Evolutionary conservation across 2,329 filamentous ascomycete species (phyloP), one percentile per base, ranked within the genome.

Genomic region (Hypoxylon sp.): DNA sequence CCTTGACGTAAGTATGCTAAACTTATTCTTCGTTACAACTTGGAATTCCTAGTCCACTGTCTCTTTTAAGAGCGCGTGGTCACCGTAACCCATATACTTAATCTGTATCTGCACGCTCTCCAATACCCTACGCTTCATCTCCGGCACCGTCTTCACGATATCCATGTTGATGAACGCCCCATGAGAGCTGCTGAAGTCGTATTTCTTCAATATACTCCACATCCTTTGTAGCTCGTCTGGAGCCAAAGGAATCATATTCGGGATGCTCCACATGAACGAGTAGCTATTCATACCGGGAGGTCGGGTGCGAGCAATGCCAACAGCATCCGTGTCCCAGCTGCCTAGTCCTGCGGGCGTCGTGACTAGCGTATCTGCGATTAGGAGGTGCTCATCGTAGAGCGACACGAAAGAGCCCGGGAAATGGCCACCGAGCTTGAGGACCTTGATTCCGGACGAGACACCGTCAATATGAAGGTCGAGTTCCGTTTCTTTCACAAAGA

Each of bases 81-180:
- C 73, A 5, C 63, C 75, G 71, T 85, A 81, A 0, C 87, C 87
- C 74, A 84, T 85, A 21, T 79, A 81, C 70, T 76, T 81, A 2
- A 90, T 82, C 75, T 93, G 91, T 19, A 93, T 91, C 82, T 93
- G 87, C 85, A 93, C 93, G 76, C 92, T 94, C 65, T 93, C 87
- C 75, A 94, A 74, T 25, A 95, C 84, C 69, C 91, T 85, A 64
- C 77, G 75, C 81, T 91, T 93, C 59, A 93, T 82, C 68, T 84
- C 80, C 4, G 74, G 72, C 51, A 80, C 79, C 21, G 69, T 72
- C 67, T 82, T 82, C 63, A 84, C 80, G 2, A 93, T 87, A 72
- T 93, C 90, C 74, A 85, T 83, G 0, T 86, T 87, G 2, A 83
- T 73, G 68, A 94, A 93, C 0, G 87, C 87, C 0, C 92, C 91